Base-by-base conservation (phyloP, 345 rosid species). In the Erucastrum elatum region DNA sequence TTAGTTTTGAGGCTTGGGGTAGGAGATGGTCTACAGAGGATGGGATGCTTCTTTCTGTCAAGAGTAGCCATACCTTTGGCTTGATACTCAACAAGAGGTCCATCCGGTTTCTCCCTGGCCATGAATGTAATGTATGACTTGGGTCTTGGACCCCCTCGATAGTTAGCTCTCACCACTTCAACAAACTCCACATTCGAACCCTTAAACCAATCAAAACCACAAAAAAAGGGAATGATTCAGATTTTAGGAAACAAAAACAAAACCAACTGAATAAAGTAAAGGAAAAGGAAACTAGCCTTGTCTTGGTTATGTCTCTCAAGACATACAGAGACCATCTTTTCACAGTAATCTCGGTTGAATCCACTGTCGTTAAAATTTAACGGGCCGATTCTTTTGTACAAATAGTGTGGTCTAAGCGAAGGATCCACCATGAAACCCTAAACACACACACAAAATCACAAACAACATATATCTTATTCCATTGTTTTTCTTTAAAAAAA, bases 61-160 rank as follows among this genome's bases (percentile, higher is more conserved):
- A 73, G 3, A 46, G 63, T 63, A 49, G 26, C 9, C 62, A 63
- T 16, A 64, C 26, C 13, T 33, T 64, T 49, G 49, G 77, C 77
- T 66, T 75, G 65, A 35, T 75, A 75, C 39, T 66, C 78, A 1
- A 65, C 71, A 55, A 25, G 65, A 25, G 21, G 64, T 26, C 71
- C 71, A 55, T 66, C 65, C 0, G 37, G 71, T 1, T 75, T 65
- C 65, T 65, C 78, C 29, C 71, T 66, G 1, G 71, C 71, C 71
- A 66, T 66, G 55, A 66, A 65, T 35, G 78, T 75, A 26, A 55
- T 75, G 71, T 66, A 74, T 13, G 78, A 75, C 78, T 66, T 65
- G 6, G 71, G 11, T 75, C 64, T 74, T 0, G 65, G 56, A 4
- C 21, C 30, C 33, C 21, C 9, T 1, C 60, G 12, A 31, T 46